A percentile compares a stretch with the other conserved stretches of the same genome.
These are phyloP conservation scores for Trichoderma lentiforme DNA, from an alignment of 2,329 filamentous ascomycete species.

Conservation along the genomic window DNA sequence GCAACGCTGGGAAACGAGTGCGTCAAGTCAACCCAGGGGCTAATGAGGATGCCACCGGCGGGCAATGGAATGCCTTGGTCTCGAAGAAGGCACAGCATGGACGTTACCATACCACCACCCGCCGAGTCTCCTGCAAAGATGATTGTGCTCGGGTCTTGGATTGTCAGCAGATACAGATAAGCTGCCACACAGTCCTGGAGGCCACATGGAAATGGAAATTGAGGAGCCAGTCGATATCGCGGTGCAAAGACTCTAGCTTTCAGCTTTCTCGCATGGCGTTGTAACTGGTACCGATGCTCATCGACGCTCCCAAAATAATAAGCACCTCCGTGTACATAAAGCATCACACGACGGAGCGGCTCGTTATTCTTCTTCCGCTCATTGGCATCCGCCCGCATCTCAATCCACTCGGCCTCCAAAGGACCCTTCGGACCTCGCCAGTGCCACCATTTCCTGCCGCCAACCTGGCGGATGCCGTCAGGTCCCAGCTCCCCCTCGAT, in stretches of 20 bases:
- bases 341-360: slow-evolving; percentile 71
- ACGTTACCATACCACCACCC: slow-evolving; percentile 84
- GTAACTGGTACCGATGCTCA: slow-evolving; percentile 97
- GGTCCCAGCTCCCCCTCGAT: slow-evolving; percentile 73
- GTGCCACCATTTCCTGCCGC: slow-evolving; percentile 85
- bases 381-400: slow-evolving; percentile 76
- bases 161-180: slow-evolving; percentile 76
- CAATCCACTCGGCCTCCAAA: slow-evolving; percentile 88
- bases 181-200: slow-evolving; percentile 85
- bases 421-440: slow-evolving; percentile 68
- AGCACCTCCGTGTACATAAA: slow-evolving; percentile 91
- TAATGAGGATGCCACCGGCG: slow-evolving; percentile 85
- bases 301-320: slow-evolving; percentile 96
- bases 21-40: slow-evolving; percentile 92
- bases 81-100: slow-evolving; percentile 73
- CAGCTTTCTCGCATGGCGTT: slow-evolving; percentile 89
- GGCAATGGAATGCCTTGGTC: slow-evolving; percentile 82
- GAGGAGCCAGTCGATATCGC: slow-evolving; percentile 81
- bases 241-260: slow-evolving; percentile 87
- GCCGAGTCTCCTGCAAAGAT: slow-evolving; percentile 90
- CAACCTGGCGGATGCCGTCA: slow-evolving; percentile 70
- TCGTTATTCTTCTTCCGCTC: slow-evolving; percentile 62
- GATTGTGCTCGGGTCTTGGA: slow-evolving; percentile 77
- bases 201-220: slow-evolving; percentile 94
- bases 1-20: slow-evolving; percentile 93